Conservation (phyloP, 345 rosid genomes). For the Angophora floribunda region DNA sequence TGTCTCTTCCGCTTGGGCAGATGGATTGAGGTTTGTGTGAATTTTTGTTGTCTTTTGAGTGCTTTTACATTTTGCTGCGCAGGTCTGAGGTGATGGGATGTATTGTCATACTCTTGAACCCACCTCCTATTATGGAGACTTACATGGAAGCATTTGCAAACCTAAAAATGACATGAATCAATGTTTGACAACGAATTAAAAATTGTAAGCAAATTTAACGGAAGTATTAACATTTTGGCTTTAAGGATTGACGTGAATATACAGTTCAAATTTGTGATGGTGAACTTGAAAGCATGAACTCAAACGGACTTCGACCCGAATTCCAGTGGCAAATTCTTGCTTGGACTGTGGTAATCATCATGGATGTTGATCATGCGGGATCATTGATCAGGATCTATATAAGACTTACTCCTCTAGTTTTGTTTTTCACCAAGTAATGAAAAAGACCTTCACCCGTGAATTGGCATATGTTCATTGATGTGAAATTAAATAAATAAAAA, state of each 20-base stretch:
- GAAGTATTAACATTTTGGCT: not conserved
- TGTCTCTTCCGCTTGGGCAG: not conserved
- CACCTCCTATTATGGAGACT: not conserved
- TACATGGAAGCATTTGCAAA: not conserved
- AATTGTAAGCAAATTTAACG: not conserved
- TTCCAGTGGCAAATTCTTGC: not conserved
- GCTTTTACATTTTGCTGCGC: not conserved
- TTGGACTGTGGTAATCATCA: rapidly evolving
- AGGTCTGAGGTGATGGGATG: not conserved
- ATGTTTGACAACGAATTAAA: not conserved
- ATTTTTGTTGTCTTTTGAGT: not conserved
- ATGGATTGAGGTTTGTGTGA: not conserved
- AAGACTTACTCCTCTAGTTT: not conserved
- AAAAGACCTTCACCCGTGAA: not conserved
- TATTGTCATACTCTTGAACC: not conserved
- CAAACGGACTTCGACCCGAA: not conserved
- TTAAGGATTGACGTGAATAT: not conserved
- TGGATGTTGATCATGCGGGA: not conserved
- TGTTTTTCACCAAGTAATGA: not conserved
- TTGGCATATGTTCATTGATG: not conserved
- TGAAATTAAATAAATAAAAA: not conserved
- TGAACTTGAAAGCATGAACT: not conserved
- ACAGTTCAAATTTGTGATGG: not conserved
- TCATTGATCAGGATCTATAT: not conserved
- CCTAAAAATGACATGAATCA: not conserved